A percentile compares a stretch with the other conserved stretches of the same genome.
Conservation (phyloP, 2,329 filamentous ascomycete genomes). For the Pseudogymnoascus sp. region DNA sequence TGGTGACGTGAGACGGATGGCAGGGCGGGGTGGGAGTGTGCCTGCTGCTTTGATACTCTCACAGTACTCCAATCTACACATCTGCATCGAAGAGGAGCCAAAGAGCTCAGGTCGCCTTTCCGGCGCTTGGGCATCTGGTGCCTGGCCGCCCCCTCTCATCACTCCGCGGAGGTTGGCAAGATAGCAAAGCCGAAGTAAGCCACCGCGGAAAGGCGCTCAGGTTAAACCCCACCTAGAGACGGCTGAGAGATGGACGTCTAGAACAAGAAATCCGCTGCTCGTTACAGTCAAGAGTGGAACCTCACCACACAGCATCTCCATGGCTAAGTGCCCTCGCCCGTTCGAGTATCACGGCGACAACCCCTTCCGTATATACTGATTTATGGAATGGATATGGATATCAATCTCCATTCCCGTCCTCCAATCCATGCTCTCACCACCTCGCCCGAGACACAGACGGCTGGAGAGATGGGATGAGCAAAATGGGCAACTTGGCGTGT, state of each 20-base stretch:
- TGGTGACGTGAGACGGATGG: not conserved
- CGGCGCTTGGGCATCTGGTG: no score
- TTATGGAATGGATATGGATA: no score
- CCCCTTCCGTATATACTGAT: no score
- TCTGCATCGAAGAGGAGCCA: no score
- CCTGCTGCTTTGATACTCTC: not conserved
- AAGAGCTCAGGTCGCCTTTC: not conserved
- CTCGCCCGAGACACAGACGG: not conserved
- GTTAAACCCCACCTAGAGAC: not conserved
- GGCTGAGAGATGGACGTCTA: not conserved
- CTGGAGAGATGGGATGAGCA: not conserved
- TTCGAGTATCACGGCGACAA: not conserved
- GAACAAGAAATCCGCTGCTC: not conserved
- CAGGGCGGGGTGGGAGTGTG: not conserved
- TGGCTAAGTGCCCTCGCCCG: no score
- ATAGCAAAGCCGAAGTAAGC: not conserved
- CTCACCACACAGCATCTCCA: not conserved
- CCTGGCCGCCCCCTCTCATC: no score
- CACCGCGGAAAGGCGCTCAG: not conserved
- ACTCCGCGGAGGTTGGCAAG: no score
- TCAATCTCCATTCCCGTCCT: no score
- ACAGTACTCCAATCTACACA: not conserved
- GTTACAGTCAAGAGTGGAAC: not conserved
- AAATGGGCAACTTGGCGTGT: no score
- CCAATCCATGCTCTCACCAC: no score